phyloP scores from a whole-genome alignment of 352 stramenopile species.

The Phytophthora gonapodyides region DNA sequence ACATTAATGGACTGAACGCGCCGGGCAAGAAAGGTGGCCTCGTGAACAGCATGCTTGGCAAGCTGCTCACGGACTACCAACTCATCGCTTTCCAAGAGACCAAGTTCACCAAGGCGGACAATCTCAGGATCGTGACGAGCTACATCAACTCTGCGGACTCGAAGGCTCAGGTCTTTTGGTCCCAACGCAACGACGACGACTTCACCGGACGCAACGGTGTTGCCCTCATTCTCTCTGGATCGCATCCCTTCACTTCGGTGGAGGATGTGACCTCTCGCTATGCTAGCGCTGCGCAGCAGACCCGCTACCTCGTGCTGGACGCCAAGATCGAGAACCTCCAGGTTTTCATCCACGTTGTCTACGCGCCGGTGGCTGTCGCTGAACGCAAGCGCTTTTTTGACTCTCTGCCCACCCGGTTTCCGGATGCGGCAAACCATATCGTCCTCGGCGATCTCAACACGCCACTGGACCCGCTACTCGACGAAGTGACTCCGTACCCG shows the following conservation, averaged over 20 bases:
- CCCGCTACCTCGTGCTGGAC: slow-evolving; percentile 1
- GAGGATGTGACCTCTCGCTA: not conserved
- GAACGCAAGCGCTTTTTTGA: not conserved
- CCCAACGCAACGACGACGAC: slow-evolving; percentile 1
- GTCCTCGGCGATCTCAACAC: slow-evolving; percentile 11
- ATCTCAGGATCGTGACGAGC: not conserved
- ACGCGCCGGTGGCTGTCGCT: slow-evolving; percentile 2
- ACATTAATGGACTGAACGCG: slow-evolving; percentile 4
- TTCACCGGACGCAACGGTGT: not conserved
- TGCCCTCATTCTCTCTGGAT: not conserved
- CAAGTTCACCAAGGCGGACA: not conserved
- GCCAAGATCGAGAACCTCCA: not conserved
- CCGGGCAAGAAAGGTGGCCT: too few relatives aligned
- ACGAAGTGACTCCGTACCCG: not conserved
- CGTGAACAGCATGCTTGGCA: too few relatives aligned
- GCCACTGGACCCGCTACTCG: not conserved
- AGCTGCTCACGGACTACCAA: not conserved
- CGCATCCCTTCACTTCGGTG: not conserved
- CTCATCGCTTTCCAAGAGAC: slow-evolving; percentile 20
- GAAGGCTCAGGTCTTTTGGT: slow-evolving; percentile 3
- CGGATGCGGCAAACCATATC: not conserved
- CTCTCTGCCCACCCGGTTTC: not conserved
- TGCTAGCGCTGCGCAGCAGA: not conserved
- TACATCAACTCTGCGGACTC: slow-evolving; percentile 1
- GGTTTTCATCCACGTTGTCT: slow-evolving; percentile 9